These are phyloP conservation scores for Verticillium klebahnii DNA, from an alignment of 2,329 filamentous ascomycete genomes.

Conservation along the genomic window DNA sequence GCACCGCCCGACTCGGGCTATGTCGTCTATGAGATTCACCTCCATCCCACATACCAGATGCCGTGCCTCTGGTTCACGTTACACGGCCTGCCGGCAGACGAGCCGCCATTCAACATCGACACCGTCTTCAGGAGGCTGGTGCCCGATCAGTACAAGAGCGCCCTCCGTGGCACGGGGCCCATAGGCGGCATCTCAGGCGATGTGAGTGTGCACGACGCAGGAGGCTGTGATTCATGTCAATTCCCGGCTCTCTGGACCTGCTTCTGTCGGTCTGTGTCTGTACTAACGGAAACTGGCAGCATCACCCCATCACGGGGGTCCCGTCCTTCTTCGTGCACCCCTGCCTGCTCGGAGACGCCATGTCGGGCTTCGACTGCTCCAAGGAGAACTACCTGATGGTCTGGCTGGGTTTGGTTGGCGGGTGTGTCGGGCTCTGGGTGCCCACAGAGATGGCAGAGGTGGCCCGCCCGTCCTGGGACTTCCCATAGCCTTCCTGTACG, in stretches of 20 bases:
- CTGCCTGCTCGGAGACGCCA: conserved; percentile 79
- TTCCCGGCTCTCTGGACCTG: conserved; percentile 18
- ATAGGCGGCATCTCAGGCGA: conserved; percentile 73
- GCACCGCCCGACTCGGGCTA: conserved; percentile 31
- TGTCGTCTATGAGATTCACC: conserved; percentile 69
- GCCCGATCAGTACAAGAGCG: conserved; percentile 57
- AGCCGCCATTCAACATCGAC: conserved; percentile 58
- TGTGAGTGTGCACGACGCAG: conserved; percentile 46
- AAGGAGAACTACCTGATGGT: conserved; percentile 72
- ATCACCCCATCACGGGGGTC: conserved; percentile 75
- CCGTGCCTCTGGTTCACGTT: conserved; percentile 74
- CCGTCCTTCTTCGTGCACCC: conserved; percentile 91
- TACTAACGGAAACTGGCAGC: conserved; percentile 41
- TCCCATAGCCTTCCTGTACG: background rate
- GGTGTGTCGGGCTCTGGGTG: conserved; percentile 72
- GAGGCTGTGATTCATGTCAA: conserved; percentile 24
- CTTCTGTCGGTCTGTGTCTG: conserved; percentile 7
- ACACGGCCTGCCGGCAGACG: conserved; percentile 50
- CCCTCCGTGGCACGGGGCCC: conserved; percentile 56
- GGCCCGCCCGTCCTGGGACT: background rate
- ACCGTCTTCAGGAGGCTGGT: conserved; percentile 68
- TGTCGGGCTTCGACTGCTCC: conserved; percentile 60
- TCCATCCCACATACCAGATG: conserved; percentile 69
- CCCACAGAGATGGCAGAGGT: conserved; percentile 59
- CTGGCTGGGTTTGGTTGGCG: conserved; percentile 86